Base-by-base conservation (phyloP, 2,329 filamentous ascomycete species). In the Colletotrichum filicis region DNA sequence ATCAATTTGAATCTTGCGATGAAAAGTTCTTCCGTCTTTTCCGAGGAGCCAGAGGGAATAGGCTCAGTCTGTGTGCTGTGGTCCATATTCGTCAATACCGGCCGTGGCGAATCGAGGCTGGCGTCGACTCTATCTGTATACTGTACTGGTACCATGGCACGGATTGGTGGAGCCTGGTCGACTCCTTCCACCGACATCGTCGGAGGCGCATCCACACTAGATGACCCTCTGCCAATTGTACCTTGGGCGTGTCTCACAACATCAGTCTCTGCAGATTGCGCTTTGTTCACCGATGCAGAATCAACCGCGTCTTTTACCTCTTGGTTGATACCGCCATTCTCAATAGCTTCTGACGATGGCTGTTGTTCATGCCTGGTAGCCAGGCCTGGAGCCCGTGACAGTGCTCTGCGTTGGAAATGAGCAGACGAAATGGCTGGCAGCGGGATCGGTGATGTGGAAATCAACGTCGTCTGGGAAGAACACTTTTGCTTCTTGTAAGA, bases 1-100 rank as follows among this genome's bases (percentile, higher is more conserved):
- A 72, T 14, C 19, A 72, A 30, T 19, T 63, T 53, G 12, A 32
- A 53, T 30, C 53, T 72, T 30, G 58, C 65, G 7, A 68, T 52
- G 30, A 72, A 72, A 3, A 72, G 24, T 16, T 53, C 65, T n/a
- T 49, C 59, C 11, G 64, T 59, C 7, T 59, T 22, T 22, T 22
- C 42, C 1, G 35, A 65, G n/a, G 32, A 22, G 19, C 19, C 24
- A 7, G 52, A 57, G 7, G 19, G 24, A 57, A 4, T 9, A 11
- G 5, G 16, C 7, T 16, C 24, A 7, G 62, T 65, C 22, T 65
- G 62, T 5, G 52, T 65, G 52, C 62, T 4, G 3, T 57, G 52
- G 6, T 30, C 52, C 32, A 57, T 46, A 9, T 37, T 42, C 22
- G 26, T 12, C 19, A 24, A 35, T 26, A 9, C 22, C 42, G 19